These are phyloP conservation scores for Antrodiella citrinella DNA, from an alignment of 768 basidiomycete genomes.

Conservation along the genomic window DNA sequence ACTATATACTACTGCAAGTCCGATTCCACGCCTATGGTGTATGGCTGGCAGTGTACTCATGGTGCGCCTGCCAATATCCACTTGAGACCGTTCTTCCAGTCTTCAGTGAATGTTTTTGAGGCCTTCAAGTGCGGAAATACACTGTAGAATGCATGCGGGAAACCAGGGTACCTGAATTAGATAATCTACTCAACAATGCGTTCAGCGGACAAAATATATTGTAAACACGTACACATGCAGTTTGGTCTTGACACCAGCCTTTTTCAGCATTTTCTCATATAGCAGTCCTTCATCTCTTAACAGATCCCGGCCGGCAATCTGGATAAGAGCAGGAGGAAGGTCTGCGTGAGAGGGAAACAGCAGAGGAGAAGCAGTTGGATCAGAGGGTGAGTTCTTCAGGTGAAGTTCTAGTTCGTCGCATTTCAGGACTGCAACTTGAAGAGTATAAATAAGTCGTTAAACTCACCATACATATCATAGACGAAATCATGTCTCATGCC, in stretches of 20 bases:
- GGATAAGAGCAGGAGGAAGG: constrained; percentile 18
- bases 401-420: constrained; percentile 3
- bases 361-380: not conserved
- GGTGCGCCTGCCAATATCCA: constrained; percentile 13
- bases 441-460: not conserved
- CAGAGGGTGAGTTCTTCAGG: not conserved
- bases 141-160: constrained; percentile 16
- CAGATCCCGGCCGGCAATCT: constrained; percentile 18
- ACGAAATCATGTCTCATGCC: not conserved
- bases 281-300: constrained; percentile 22
- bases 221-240: constrained; percentile 13
- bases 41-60: no score
- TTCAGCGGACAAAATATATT: not conserved
- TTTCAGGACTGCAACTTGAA: not conserved
- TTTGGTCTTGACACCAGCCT: constrained; percentile 16
- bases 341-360: constrained; percentile 8
- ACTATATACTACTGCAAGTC: no score
- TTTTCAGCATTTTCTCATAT: constrained; percentile 18
- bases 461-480: not conserved
- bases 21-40: no score
- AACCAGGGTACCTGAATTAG: constrained; percentile 19
- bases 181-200: not conserved
- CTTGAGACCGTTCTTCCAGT: constrained; percentile 11
- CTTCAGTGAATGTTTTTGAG: constrained; percentile 10
- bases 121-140: constrained; percentile 8